A percentile compares a stretch with the other conserved stretches of the same genome.
These are phyloP conservation scores for Daedaleopsis sinensis DNA, from an alignment of 768 basidiomycete species.

Conservation along the genomic window DNA sequence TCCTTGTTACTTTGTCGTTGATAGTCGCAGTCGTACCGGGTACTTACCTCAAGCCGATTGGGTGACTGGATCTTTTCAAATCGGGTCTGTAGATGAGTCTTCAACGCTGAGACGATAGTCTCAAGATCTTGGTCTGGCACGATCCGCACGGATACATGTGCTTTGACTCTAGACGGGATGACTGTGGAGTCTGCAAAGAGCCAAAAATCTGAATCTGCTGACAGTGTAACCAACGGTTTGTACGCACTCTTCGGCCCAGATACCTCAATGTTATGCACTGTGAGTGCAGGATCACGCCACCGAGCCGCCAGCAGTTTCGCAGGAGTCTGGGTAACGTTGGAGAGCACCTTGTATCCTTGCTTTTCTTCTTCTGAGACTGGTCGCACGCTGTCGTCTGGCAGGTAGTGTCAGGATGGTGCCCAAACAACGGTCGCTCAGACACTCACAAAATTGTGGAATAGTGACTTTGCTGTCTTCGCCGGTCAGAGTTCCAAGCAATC, in stretches of 20 bases:
- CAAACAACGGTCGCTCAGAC: neutral
- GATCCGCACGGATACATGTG: slow-evolving; percentile 87
- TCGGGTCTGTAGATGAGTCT: slow-evolving; percentile 54
- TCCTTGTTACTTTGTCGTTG: neutral
- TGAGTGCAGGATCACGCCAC: slow-evolving; percentile 91
- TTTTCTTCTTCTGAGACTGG: slow-evolving; percentile 68
- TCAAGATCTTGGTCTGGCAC: slow-evolving; percentile 92
- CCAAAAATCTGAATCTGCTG: too few species aligned
- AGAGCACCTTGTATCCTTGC: slow-evolving; percentile 67
- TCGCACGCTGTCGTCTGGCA: slow-evolving; percentile 75
- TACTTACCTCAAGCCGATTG: slow-evolving; percentile 71
- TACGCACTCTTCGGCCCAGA: slow-evolving; percentile 77
- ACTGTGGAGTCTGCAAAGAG: slow-evolving; percentile 70
- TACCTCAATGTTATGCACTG: slow-evolving; percentile 82
- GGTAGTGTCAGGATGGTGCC: neutral
- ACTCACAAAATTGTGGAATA: slow-evolving; percentile 85
- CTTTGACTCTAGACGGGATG: slow-evolving; percentile 83
- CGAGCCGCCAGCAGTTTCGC: slow-evolving; percentile 71
- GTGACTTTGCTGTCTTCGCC: slow-evolving; percentile 60
- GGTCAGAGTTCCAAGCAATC: slow-evolving; percentile 72
- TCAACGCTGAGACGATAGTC: slow-evolving; percentile 62
- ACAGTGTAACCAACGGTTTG: too few species aligned
- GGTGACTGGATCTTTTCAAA: slow-evolving; percentile 67
- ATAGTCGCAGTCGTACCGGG: slow-evolving; percentile 1
- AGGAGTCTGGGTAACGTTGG: slow-evolving; percentile 67